phyloP scores from a whole-genome alignment of 2,329 filamentous ascomycete genomes.

The Fusarium avenaceum region DNA sequence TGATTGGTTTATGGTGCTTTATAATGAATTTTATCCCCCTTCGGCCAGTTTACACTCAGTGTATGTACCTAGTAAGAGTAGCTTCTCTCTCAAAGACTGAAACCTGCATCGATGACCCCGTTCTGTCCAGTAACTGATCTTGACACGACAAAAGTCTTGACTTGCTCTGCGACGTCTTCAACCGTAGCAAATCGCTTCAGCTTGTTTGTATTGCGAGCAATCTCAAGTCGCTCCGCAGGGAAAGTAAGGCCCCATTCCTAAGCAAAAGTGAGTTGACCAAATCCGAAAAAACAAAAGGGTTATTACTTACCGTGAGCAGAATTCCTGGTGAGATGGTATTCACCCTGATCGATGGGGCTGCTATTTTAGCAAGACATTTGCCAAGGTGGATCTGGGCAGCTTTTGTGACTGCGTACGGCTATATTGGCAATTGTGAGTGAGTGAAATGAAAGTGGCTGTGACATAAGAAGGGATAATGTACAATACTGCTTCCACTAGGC shows the following conservation, averaged over 20 bases:
- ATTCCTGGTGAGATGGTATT: constrained; percentile 70
- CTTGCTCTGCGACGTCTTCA: constrained; percentile 67
- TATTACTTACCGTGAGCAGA: constrained; percentile 58
- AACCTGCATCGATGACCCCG: constrained; percentile 60
- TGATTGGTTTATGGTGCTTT: too few species aligned
- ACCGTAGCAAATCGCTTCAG: constrained; percentile 70
- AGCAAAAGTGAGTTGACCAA: not conserved
- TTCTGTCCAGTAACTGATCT: constrained; percentile 67
- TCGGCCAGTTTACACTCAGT: too few species aligned
- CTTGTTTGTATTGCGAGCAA: constrained; percentile 66
- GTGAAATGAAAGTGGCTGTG: too few species aligned
- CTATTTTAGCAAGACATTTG: constrained; percentile 66
- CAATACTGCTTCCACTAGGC: constrained; percentile 71
- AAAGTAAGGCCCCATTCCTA: constrained; percentile 75
- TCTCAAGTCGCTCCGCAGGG: constrained; percentile 67
- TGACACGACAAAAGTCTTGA: constrained; percentile 63
- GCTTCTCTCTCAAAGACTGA: not conserved
- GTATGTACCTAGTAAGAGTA: too few species aligned
- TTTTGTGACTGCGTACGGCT: constrained; percentile 84
- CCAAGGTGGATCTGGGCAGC: constrained; percentile 75
- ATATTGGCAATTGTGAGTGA: not conserved
- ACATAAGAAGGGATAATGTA: constrained; percentile 45
- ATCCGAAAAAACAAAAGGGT: too few species aligned
- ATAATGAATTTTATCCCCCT: too few species aligned
- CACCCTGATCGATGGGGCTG: constrained; percentile 68